Evolutionary conservation across 2,329 filamentous ascomycete species (phyloP).

Genomic region (Sporothrix pallida): DNA sequence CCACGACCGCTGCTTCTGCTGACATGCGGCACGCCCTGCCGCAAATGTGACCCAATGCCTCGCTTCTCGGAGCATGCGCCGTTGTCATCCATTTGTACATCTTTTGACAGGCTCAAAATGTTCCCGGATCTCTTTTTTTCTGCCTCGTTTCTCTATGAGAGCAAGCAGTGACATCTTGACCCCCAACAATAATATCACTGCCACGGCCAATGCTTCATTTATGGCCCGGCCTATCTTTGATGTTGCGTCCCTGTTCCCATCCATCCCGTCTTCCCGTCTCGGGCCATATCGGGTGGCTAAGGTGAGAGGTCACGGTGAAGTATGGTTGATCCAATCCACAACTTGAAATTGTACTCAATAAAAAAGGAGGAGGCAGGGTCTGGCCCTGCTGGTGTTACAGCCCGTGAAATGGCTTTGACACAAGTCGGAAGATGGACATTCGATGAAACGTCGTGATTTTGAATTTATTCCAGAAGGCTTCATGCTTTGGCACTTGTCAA

Average conservation of each 20-base stretch:
- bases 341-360: neutral
- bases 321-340: neutral
- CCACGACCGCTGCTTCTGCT: neutral
- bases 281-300: neutral
- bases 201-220: neutral
- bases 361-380: neutral
- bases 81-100: neutral
- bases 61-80: slow-evolving; percentile 2
- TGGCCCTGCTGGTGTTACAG: neutral
- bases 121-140: neutral
- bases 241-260: neutral
- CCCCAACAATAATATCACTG: neutral
- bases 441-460: neutral
- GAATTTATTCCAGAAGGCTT: neutral
- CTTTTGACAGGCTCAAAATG: neutral
- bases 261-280: neutral
- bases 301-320: slow-evolving; percentile 7
- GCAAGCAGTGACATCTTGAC: neutral
- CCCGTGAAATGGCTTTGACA: neutral
- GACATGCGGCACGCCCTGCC: slow-evolving; percentile 13
- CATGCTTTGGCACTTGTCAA: neutral
- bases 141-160: neutral
- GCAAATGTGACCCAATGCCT: neutral
- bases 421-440: neutral
- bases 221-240: neutral